Evolutionary conservation across 1,284 basidiomycete species (phyloP).

Genomic region (Rhodotorula sp.): DNA sequence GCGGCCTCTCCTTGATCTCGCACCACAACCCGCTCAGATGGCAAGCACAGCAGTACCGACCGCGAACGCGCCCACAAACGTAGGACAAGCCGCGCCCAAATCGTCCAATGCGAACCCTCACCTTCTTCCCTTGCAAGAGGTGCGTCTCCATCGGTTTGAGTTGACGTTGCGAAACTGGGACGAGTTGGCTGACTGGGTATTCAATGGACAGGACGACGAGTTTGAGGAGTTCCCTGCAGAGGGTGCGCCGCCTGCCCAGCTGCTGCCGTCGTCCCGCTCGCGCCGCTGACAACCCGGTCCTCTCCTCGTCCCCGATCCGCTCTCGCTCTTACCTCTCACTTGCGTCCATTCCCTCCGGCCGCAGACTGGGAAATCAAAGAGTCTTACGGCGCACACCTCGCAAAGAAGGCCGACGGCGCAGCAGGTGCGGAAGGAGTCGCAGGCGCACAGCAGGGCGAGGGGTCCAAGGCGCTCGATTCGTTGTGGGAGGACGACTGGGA

Average conservation of each 20-base stretch:
- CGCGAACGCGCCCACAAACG: background rate
- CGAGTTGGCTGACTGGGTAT: background rate
- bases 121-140: constrained; percentile 35
- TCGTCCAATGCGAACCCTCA: constrained; percentile 23
- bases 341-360: too few species aligned
- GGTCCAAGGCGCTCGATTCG: constrained; percentile 53
- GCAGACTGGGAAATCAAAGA: constrained; percentile 41
- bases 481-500: constrained; percentile 99
- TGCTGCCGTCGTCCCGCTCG: too few species aligned
- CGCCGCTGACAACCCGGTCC: background rate
- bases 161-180: background rate
- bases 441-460: constrained; percentile 5
- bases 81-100: background rate
- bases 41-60: constrained; percentile 16
- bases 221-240: constrained; percentile 45
- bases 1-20: too few species aligned
- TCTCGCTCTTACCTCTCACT: background rate
- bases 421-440: background rate
- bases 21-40: constrained; percentile 2
- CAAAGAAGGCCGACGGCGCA: constrained; percentile 3
- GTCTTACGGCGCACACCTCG: constrained; percentile 30
- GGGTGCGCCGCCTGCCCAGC: constrained; percentile 22
- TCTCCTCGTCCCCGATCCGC: too few species aligned
- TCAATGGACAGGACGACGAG: constrained; percentile 42
- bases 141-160: background rate